Evolutionary conservation across 176 grass and related monocot species (phyloP), one percentile per base, ranked within the genome.

Genomic region (Triticum turgidum): DNA sequence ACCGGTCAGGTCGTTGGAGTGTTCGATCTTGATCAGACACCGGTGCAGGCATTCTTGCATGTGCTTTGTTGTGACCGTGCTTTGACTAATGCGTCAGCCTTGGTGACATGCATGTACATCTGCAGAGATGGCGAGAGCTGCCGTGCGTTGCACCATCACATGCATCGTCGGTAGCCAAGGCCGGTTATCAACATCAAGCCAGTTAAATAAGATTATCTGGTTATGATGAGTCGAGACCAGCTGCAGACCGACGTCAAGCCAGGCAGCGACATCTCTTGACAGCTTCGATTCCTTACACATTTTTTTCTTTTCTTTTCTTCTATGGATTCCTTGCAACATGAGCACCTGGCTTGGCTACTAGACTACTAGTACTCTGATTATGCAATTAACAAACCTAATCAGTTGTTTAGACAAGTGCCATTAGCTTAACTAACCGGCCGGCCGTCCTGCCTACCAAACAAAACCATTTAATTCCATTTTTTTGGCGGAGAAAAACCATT

Each of bases 181-280:
- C 61, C 11, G 61, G 11, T 66, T 27, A 66, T 65, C 11, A 65
- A 32, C 12, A 32, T 65, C 24, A 56, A 20, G 52, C 52, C 52
- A 20, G 17, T 56, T 18, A 56, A 20, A 56, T 0, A 56, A 56
- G 52, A 18, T 56, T 56, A 56, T 56, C 52, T 6, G 18, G 54
- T 58, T 18, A 62, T 12, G 27, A 82, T 62, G n/a, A 62, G 59
- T 1, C 4, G n/a, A 62, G 61, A 62, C 61, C n/a, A 62, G 54
- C 18, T 59, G 54, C 20, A 17, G 70, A 82, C 78, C 83, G 17
- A 7, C 39, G 78, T 82, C 88, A 82, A 86, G 75, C 83, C 78
- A 80, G 65, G 64, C 64, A 17, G 17, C 63, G 27, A 18, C 87
- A 15, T 84, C 65, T 88, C 61, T 38, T 51, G 51, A 70, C 80